Base-by-base conservation (phyloP, 2,329 filamentous ascomycete species). In the Apiospora sp. region DNA sequence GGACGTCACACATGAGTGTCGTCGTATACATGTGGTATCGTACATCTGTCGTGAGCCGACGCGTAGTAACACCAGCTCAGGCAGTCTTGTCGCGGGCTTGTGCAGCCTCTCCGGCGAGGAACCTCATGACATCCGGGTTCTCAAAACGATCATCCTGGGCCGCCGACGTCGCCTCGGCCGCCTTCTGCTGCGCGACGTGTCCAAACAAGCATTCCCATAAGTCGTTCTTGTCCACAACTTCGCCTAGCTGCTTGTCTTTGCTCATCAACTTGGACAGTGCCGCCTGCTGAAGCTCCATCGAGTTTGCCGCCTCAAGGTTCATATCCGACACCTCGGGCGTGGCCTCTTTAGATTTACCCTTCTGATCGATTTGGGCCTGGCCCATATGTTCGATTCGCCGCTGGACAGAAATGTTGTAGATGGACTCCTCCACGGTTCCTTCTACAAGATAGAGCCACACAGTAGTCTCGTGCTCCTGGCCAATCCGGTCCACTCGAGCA, bases 371-470 rank as follows among this genome's bases (percentile, higher is more conserved):
- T 22, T 70, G 48, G 82, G 72, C 85, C 67, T 81, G 85, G 1
- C 87, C 87, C 80, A 98, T 92, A 79, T 98, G 94, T 72, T 92
- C 90, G 77, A 98, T 85, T 4, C 96, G 91, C 41, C 95, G 88
- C 73, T 88, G 87, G 1, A 97, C 94, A 0, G 94, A 96, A 46
- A 98, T 89, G 73, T 95, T 91, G 83, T 98, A 95, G 74, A 98
- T 97, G 1, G 93, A 93, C 83, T 97, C 93, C 80, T 99, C 96
- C 0, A 98, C 94, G 0, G 96, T 97, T 70, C 93, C 94, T 22
- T 92, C 91, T n/a, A 98, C 90, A 2, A 98, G 88, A 80, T 98
- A 98, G 82, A 98, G 92, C 93, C 95, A 98, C 1, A 98, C 95
- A 0, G 94, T 98, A 0, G 96, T 99, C 75, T 93, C 89, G 70